phyloP scores from a whole-genome alignment of 805 yeast species.

The Torulaspora maleeae region DNA sequence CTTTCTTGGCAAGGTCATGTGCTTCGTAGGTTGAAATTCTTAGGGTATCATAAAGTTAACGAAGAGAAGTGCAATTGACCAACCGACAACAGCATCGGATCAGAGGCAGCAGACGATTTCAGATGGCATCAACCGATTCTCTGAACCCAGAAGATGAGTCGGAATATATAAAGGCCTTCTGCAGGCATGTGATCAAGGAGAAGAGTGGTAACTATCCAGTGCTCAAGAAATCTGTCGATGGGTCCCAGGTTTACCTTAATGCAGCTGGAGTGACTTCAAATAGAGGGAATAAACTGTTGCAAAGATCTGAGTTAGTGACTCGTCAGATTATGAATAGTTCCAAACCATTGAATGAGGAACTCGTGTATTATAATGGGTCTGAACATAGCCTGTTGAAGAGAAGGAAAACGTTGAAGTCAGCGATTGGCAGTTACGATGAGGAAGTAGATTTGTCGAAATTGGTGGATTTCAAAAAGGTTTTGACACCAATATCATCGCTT shows the following conservation, averaged over 20 bases:
- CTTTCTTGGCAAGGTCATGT: neutral
- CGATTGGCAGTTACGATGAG: conserved; percentile 20
- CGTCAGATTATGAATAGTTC: conserved; percentile 39
- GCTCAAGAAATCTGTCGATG: conserved; percentile 29
- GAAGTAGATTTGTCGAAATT: conserved; percentile 45
- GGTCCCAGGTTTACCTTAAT: conserved; percentile 23
- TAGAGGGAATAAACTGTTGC: conserved; percentile 55
- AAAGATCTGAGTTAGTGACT: conserved; percentile 45
- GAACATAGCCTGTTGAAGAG: conserved; percentile 34
- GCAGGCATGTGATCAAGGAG: conserved; percentile 30
- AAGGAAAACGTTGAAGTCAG: conserved; percentile 31
- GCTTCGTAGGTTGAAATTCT: neutral
- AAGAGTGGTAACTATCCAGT: conserved; percentile 35
- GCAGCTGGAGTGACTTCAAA: conserved; percentile 41
- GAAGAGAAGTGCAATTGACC: too few species aligned
- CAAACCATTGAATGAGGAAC: conserved; percentile 32
- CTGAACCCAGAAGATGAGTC: conserved; percentile 12
- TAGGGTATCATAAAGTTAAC: too few species aligned
- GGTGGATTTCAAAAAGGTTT: conserved; percentile 51
- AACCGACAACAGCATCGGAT: neutral
- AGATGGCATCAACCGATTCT: conserved; percentile 7
- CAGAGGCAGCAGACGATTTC: neutral
- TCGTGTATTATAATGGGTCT: conserved; percentile 36
- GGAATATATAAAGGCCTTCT: conserved; percentile 22
- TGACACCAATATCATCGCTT: conserved; percentile 78